Evolutionary conservation across 192 early-diverging fungal species (phyloP).

Genomic region (Haplosporangium gracile): DNA sequence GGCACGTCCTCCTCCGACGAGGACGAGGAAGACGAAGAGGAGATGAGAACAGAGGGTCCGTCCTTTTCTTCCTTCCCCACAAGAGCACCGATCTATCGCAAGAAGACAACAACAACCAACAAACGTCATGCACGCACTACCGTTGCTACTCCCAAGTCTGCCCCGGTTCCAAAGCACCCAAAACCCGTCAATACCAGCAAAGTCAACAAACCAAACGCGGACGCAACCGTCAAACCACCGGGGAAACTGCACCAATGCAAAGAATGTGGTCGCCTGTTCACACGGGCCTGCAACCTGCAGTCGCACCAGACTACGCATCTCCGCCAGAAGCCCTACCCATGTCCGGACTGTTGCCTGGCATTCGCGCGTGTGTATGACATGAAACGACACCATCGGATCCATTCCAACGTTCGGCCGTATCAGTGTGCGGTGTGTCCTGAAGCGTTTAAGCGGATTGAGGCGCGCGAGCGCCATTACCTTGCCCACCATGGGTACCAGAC

Average conservation of each 20-base stretch:
- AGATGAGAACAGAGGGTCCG: neutral
- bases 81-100: neutral
- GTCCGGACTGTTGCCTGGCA: neutral
- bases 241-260: neutral
- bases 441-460: constrained; percentile 1
- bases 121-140: neutral
- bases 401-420: neutral
- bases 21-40: neutral
- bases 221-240: too few relatives aligned
- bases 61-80: neutral
- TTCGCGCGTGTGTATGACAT: neutral
- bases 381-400: neutral
- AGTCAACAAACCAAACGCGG: neutral
- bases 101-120: neutral
- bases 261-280: neutral
- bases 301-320: neutral
- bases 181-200: neutral
- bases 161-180: neutral
- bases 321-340: neutral
- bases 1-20: neutral
- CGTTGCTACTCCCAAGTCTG: neutral
- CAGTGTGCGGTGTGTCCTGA: neutral
- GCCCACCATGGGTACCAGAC: neutral
- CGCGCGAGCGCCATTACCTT: neutral
- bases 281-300: neutral